phyloP scores from a whole-genome alignment of 345 rosid genomes.

The Moricandia arvensis region DNA sequence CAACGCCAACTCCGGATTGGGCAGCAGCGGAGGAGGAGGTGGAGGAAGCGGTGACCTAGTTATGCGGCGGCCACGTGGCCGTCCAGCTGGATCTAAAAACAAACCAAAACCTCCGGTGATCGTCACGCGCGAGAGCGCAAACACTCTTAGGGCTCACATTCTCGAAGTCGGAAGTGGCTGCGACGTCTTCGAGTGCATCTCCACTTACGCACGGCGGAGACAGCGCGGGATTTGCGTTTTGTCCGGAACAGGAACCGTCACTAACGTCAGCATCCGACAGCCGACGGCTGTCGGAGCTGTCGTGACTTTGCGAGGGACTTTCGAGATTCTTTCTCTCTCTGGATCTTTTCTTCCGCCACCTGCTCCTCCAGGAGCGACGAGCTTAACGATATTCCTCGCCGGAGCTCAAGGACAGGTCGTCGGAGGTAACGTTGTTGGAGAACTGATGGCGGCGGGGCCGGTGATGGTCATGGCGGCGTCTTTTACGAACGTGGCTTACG shows the following conservation, averaged over 20 bases:
- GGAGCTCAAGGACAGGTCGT: conserved; percentile 95
- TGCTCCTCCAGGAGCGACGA: conserved; percentile 94
- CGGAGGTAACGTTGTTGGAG: conserved; percentile 94
- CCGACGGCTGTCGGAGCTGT: conserved; percentile 82
- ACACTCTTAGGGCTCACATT: conserved; percentile 95
- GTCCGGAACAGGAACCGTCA: conserved; percentile 84
- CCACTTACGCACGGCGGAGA: conserved; percentile 82
- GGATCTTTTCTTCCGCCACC: conserved; percentile 97
- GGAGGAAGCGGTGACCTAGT: conserved; percentile 57
- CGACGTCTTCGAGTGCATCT: conserved; percentile 85
- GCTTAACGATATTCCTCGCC: conserved; percentile 75
- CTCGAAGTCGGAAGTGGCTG: conserved; percentile 86
- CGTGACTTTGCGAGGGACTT: conserved; percentile 80
- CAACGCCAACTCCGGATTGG: conserved; percentile 27
- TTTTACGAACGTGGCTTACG: conserved; percentile 90
- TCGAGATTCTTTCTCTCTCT: conserved; percentile 84
- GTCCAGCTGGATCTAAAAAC: conserved; percentile 94
- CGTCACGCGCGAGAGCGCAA: conserved; percentile 94
- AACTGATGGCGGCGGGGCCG: conserved; percentile 87
- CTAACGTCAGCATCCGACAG: conserved; percentile 86
- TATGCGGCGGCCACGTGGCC: conserved; percentile 79
- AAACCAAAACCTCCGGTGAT: conserved; percentile 88
- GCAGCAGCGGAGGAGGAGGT: conserved; percentile 37
- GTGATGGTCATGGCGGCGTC: conserved; percentile 92
- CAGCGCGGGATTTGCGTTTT: conserved; percentile 91